Base-by-base conservation (phyloP, 352 stramenopile genomes). In the Phytophthora fragariae region DNA sequence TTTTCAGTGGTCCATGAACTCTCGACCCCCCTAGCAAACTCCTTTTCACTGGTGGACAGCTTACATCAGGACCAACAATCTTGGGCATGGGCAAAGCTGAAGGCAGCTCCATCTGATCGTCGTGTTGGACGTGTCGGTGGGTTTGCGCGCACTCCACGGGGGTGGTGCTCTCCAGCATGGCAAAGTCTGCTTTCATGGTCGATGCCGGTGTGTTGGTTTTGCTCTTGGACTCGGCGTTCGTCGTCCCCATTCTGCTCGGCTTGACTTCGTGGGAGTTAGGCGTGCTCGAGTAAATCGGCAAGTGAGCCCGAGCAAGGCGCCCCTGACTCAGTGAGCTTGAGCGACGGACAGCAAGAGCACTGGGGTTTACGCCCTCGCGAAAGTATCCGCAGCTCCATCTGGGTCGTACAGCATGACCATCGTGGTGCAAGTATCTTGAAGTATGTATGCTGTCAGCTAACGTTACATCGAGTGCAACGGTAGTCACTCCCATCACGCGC, bases 111-210 rank as follows among this genome's bases (percentile, higher is more conserved):
- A 15, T n/a, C 7, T 50, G 2, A n/a, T 12, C 19, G 11, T 53
- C 50, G 53, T 61, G 47, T 24, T 70, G 47, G 19, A 41, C 35
- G 9, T 41, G 35, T 41, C 35, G 35, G 35, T 81, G 62, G 44
- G 60, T 46, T 29, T 68, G 67, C n/a, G 57, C 57, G 57, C 73
- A 71, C 15, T 78, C 76, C 14, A 70, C 57, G 37, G 76, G 70
- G 19, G 69, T 80, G 24, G 46, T 72, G 52, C 56, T 67, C 39
- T 71, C 50, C 49, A 78, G 56, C 27, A 78, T 72, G 9, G 61
- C 72, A 61, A 72, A 77, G 52, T 27, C 24, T 27, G 24, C 1
- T 27, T 27, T 27, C 24, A 49, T 44, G 53, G 39, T 37, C 1
- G 56, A 63, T 44, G 17, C 49, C 8, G 54, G 41, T 17, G 60